Percentiles rank a stretch among this genome's conserved stretches.
These are phyloP conservation scores for Penicillium daleae DNA, from an alignment of 495 filamentous ascomycete species.

Conservation along the genomic window DNA sequence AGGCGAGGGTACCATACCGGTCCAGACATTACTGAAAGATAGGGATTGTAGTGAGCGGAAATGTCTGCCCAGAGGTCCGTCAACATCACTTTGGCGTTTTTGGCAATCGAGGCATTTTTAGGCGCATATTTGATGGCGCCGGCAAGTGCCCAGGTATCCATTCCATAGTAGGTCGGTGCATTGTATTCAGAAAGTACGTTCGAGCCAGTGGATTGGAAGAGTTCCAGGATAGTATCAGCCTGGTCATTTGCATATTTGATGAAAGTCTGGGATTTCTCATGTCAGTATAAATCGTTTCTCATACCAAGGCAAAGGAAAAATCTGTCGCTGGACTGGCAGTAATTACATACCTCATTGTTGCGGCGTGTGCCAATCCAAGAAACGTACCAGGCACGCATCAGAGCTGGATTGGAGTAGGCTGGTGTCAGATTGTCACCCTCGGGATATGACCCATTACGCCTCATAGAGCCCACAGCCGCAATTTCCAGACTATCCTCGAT, in stretches of 20 bases:
- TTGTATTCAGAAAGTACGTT: slow-evolving; percentile 35
- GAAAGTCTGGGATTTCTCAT: slow-evolving; percentile 21
- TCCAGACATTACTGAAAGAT: slow-evolving; percentile 24
- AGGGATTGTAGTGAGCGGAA: slow-evolving; percentile 33
- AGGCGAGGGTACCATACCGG: slow-evolving; percentile 12
- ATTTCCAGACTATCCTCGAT: slow-evolving; percentile 34
- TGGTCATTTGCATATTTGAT: slow-evolving; percentile 35
- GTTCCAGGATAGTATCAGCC: slow-evolving; percentile 22
- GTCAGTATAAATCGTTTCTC: neutral
- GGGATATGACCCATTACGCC: slow-evolving; percentile 30
- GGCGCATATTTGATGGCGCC: slow-evolving; percentile 35
- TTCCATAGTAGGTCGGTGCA: slow-evolving; percentile 34
- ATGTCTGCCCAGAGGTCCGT: slow-evolving; percentile 32
- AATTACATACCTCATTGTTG: slow-evolving; percentile 19
- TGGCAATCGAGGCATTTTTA: slow-evolving; percentile 22
- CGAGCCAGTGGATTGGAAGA: slow-evolving; percentile 30
- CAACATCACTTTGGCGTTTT: slow-evolving; percentile 25
- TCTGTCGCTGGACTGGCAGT: neutral
- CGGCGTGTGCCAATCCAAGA: slow-evolving; percentile 32
- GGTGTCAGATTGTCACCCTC: slow-evolving; percentile 35
- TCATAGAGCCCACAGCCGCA: slow-evolving; percentile 35
- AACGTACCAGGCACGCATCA: slow-evolving; percentile 35
- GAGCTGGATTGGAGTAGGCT: slow-evolving; percentile 31
- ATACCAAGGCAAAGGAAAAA: neutral
- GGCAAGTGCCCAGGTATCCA: slow-evolving; percentile 34